Conservation (phyloP, 371 early-diverging fungal genomes). For the Lichtheimia ornata region DNA sequence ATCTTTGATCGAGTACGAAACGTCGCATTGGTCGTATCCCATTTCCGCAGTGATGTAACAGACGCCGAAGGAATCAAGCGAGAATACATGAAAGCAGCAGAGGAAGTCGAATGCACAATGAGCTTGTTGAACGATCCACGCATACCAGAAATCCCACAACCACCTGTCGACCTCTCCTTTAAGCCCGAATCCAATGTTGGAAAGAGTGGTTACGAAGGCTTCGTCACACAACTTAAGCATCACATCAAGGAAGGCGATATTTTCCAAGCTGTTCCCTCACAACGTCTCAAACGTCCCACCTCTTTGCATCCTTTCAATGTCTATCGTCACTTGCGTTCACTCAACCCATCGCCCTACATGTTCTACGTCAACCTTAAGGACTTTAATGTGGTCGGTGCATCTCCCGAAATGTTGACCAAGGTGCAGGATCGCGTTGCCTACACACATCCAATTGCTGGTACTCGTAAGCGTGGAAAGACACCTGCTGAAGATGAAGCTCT, state of each 20-base stretch:
- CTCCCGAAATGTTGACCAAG: constrained; percentile 96
- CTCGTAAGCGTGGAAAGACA: constrained; percentile 86
- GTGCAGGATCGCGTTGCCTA: constrained; percentile 83
- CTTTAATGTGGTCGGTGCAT: constrained; percentile 96
- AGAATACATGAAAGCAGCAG: constrained; percentile 67
- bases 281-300: constrained; percentile 85
- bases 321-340: constrained; percentile 90
- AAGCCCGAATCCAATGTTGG: constrained; percentile 83
- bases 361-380: constrained; percentile 92
- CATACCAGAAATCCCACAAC: constrained; percentile 61
- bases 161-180: constrained; percentile 67
- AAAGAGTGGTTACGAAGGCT: constrained; percentile 83
- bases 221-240: constrained; percentile 85
- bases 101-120: constrained; percentile 67
- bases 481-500: constrained; percentile 81
- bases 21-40: constrained; percentile 86
- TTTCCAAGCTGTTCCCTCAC: constrained; percentile 96
- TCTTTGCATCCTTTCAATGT: constrained; percentile 95
- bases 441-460: constrained; percentile 97
- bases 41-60: constrained; percentile 73
- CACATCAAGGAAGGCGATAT: constrained; percentile 95
- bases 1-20: constrained; percentile 94
- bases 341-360: constrained; percentile 99
- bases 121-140: constrained; percentile 55
- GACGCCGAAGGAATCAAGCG: constrained; percentile 54